These are phyloP conservation scores for bread wheat (Triticum aestivum) DNA, from an alignment of 176 grass and related monocot species.

Conservation along the genomic window IWGSC_CS_RefSeq_v2.1 NC_057800.1:560229117-560229616, in stretches of 20 bases:
- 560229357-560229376: background rate
- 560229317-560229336: background rate
- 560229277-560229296: background rate
- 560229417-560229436: background rate
- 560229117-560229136: slow-evolving; percentile 31
- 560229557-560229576: too few species aligned
- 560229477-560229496: background rate
- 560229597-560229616: too few species aligned
- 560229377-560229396: background rate
- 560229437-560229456: background rate
- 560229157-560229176: background rate
- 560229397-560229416: background rate
- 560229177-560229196: background rate
- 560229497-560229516: too few species aligned
- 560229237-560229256: slow-evolving; percentile 33
- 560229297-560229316: background rate
- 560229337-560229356: background rate
- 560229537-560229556: background rate
- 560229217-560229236: slow-evolving; percentile 29
- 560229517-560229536: background rate
- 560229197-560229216: background rate
- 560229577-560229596: too few species aligned
- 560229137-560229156: slow-evolving; percentile 36
- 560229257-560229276: slow-evolving; percentile 29
- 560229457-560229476: background rate